These are phyloP conservation scores for Aegilops speltoides DNA, from an alignment of 176 grass and related monocot genomes.

Conservation along the genomic window DNA sequence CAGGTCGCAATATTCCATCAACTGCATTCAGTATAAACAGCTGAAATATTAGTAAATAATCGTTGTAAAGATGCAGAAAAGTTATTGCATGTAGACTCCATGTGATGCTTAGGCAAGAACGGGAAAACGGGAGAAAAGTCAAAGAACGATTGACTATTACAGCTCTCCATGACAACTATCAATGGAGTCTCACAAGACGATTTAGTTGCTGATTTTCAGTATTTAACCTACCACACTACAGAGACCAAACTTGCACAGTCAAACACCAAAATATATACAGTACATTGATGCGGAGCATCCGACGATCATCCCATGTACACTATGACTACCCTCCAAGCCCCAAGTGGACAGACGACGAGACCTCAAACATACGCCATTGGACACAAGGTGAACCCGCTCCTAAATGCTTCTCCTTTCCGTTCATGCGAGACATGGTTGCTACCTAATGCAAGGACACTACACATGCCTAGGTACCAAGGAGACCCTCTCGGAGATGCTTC, in stretches of 20 bases:
- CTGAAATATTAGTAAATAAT: slow-evolving; percentile 25
- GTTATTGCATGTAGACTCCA: background rate
- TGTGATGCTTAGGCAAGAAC: background rate
- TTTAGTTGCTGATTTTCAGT: slow-evolving; percentile 21
- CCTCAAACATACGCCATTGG: too few relatives aligned
- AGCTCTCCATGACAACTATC: background rate
- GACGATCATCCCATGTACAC: too few relatives aligned
- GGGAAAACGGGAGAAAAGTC: background rate
- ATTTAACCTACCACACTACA: background rate
- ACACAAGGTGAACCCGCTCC: too few relatives aligned
- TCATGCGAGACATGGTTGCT: too few relatives aligned
- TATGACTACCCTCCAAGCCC: too few relatives aligned
- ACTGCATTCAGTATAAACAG: slow-evolving; percentile 36
- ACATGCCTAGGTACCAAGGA: too few relatives aligned
- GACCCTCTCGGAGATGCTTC: too few relatives aligned
- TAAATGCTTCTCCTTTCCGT: too few relatives aligned
- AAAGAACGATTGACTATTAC: background rate
- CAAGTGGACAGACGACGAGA: too few relatives aligned
- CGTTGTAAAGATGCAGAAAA: slow-evolving; percentile 5
- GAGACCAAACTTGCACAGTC: background rate
- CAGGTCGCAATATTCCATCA: slow-evolving; percentile 94
- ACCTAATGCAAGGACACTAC: too few relatives aligned
- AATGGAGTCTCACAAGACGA: background rate
- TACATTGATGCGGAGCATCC: too few relatives aligned
- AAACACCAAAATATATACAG: slow-evolving; percentile 6